A percentile compares a stretch with the other conserved stretches of the same genome.
Conservation (phyloP, 805 yeast genomes). For the Debaryomyces castellii region DNA sequence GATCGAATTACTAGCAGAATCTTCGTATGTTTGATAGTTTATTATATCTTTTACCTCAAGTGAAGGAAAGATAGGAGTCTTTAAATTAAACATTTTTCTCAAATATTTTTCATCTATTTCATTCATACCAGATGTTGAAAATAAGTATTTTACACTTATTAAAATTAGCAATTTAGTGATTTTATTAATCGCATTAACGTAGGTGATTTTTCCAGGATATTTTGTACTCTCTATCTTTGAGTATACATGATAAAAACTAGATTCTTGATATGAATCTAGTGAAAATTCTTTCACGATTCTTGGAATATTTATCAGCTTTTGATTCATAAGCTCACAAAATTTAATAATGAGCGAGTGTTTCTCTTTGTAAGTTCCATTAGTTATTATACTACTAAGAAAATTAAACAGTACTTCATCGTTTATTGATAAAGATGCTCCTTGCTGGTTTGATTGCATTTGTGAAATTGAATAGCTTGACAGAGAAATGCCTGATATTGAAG, state of each 20-base stretch:
- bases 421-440: background rate
- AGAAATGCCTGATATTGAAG: conserved; percentile 12
- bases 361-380: conserved; percentile 30
- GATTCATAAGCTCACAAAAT: conserved; percentile 16
- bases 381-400: conserved; percentile 21
- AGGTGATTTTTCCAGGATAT: conserved; percentile 17
- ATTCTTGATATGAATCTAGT: conserved; percentile 2
- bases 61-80: conserved; percentile 3
- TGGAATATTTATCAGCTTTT: conserved; percentile 7
- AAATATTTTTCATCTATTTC: conserved; percentile 11
- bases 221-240: conserved; percentile 10
- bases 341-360: conserved; percentile 20
- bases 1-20: conserved; percentile 2
- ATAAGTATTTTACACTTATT: conserved; percentile 14
- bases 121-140: conserved; percentile 15
- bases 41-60: conserved; percentile 5
- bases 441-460: background rate
- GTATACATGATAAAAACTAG: conserved; percentile 8
- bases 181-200: conserved; percentile 11
- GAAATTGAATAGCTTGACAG: conserved; percentile 18
- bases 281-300: conserved; percentile 4
- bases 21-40: background rate
- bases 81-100: conserved; percentile 7
- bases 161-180: conserved; percentile 14
- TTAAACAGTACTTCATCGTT: background rate